Evolutionary conservation across 495 filamentous ascomycete genomes (phyloP).

Genomic region (Clohesyomyces aquaticus): DNA sequence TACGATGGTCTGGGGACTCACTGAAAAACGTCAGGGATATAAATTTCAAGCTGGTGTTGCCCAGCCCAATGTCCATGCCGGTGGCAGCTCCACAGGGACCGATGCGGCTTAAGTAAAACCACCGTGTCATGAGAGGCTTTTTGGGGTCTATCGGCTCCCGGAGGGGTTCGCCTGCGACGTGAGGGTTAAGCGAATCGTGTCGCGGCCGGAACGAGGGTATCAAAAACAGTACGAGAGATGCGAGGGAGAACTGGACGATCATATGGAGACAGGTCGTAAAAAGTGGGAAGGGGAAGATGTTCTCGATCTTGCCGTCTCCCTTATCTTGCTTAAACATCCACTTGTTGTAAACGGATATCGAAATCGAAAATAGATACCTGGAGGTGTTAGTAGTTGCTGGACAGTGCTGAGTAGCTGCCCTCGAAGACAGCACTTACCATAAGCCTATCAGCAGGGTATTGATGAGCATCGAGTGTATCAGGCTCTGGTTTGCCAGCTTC

Average conservation of each 20-base stretch:
- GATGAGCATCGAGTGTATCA: slow-evolving; percentile 67
- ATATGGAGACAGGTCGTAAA: slow-evolving; percentile 97
- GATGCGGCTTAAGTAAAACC: slow-evolving; percentile 91
- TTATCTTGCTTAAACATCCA: slow-evolving; percentile 96
- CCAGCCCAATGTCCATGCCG: slow-evolving; percentile 92
- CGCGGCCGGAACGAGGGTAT: slow-evolving; percentile 82
- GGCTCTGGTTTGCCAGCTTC: slow-evolving; percentile 68
- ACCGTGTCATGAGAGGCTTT: slow-evolving; percentile 81
- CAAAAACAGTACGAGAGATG: slow-evolving; percentile 77
- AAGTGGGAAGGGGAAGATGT: slow-evolving; percentile 86
- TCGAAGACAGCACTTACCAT: slow-evolving; percentile 73
- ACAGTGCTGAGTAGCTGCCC: not conserved
- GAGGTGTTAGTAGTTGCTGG: slow-evolving; percentile 11
- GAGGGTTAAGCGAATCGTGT: slow-evolving; percentile 50
- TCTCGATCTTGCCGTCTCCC: slow-evolving; percentile 27
- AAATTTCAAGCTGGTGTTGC: slow-evolving; percentile 93
- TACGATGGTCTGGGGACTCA: slow-evolving; percentile 50
- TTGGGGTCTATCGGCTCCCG: slow-evolving; percentile 53
- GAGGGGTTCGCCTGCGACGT: slow-evolving; percentile 52
- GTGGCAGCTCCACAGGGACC: slow-evolving; percentile 93
- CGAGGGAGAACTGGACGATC: slow-evolving; percentile 89
- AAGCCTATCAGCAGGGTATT: slow-evolving; percentile 79
- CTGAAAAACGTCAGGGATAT: slow-evolving; percentile 97
- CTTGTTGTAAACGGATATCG: slow-evolving; percentile 98
- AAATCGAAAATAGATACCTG: slow-evolving; percentile 81